Base-by-base conservation (phyloP, 352 stramenopile species). In the Thalassiosira livingstoniorum region DNA sequence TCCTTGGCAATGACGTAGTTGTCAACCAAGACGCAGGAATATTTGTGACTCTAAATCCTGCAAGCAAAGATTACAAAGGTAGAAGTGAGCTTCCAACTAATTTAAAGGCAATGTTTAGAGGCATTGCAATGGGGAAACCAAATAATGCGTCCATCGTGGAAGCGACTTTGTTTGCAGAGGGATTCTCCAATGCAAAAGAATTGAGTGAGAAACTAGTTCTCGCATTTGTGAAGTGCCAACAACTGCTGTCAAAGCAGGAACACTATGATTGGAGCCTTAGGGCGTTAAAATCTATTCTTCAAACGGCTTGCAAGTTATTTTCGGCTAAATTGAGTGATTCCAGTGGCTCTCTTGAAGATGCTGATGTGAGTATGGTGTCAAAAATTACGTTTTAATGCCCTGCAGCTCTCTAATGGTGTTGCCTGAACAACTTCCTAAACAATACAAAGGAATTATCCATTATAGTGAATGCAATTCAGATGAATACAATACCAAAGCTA, bases 21-120 rank as follows among this genome's bases (percentile, higher is more conserved):
- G 95, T 98, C 7, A 92, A 98, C 71, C 95, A 96, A 58, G 98
- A 98, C 74, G 93, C 95, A 15, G 96, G 96, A 27, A 98, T 98
- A 77, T 98, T 98, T 66, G 96, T 98, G 31, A 98, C 96, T n/a
- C 87, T 98, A 45, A 98, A 98, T 57, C 96, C 96, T 83, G 96
- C 95, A 27, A n/a, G 47, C 21, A 58, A 27, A 58, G 47, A 58
- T 7, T 98, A 98, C 67, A 96, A 95, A 18, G 96, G 96, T 4
- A 93, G 96, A 21, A 97, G 92, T 35, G 96, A 98, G 65, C 87
- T 98, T 0, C 96, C 96, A 0, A 96, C 98, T 78, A 98, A 98
- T 81, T 86, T 98, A 5, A 98, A 98, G 71, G 95, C 96, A 4
- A 88, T 98, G 1, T 98, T 98, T 73, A 86, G 96, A n/a, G 95